A percentile compares a stretch with the other conserved stretches of the same genome.
These are phyloP conservation scores for Alternaria sp. DNA, from an alignment of 2,329 filamentous ascomycete species.

Conservation along the genomic window DNA sequence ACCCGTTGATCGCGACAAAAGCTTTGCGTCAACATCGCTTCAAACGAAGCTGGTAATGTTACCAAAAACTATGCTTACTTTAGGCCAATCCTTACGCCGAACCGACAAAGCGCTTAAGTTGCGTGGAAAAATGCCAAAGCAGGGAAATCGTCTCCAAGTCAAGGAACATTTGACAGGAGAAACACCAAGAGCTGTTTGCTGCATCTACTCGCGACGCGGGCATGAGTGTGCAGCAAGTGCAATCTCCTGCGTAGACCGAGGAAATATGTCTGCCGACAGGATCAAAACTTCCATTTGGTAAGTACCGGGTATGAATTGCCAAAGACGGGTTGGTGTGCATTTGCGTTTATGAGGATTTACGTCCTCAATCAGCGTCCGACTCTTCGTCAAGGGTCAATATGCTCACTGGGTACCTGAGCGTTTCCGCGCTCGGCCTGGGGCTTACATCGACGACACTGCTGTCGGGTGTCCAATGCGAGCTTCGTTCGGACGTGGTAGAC, in stretches of 20 bases:
- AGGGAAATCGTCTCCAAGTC: not conserved
- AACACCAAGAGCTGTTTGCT: not conserved
- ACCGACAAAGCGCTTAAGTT: not conserved
- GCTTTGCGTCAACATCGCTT: not conserved
- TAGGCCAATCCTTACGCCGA: not conserved
- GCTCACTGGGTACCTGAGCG: conserved; percentile 40
- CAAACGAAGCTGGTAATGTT: not conserved
- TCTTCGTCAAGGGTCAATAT: conserved; percentile 35
- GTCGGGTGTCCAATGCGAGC: conserved; percentile 48
- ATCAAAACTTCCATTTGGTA: not conserved
- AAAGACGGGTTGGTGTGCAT: conserved; percentile 13
- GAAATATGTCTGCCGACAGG: not conserved
- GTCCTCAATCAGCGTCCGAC: conserved; percentile 23
- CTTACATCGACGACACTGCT: conserved; percentile 51
- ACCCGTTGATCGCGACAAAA: conserved; percentile 1
- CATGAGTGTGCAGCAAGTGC: not conserved
- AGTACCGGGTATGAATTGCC: conserved; percentile 2
- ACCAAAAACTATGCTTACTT: not conserved
- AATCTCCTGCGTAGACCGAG: not conserved
- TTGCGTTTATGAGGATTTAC: not conserved
- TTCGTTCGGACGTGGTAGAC: conserved; percentile 29
- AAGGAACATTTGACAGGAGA: not conserved
- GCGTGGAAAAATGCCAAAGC: not conserved
- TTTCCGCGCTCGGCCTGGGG: conserved; percentile 50
- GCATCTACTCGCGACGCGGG: not conserved